Evolutionary conservation across 2,329 filamentous ascomycete species (phyloP), one percentile per base, ranked within the genome.

Genomic region (Talaromyces sp.): DNA sequence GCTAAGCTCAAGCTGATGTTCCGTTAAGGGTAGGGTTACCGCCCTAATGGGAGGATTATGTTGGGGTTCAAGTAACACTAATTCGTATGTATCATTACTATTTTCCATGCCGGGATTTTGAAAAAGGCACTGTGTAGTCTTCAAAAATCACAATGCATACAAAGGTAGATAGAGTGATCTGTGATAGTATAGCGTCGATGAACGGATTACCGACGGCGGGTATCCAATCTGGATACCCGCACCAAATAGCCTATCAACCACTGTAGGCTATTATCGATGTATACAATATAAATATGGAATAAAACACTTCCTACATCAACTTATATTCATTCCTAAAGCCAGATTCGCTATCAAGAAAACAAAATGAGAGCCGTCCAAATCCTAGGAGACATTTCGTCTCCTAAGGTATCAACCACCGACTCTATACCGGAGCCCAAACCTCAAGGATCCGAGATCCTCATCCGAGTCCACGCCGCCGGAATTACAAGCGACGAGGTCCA

Each of bases 401-500:
- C 57, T 13, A 19, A 33, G 19, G 35, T 48, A 27, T 24, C 22
- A 10, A 60, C 41, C 3, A 60, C 16, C 31, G n/a, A 60, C n/a
- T 60, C 57, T 5, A 47, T 60, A 1, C 24, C 39, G 2, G n/a
- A 22, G 16, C 57, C 57, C n/a, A 22, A 6, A 3, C 41, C 27
- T 31, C 39, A 48, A 58, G 22, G 14, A 10, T 19, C 39, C 7
- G 61, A 58, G 3, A 63, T 63, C 7, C 52, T 63, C 6, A 14
- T 63, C n/a, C 61, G n/a, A 48, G 61, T 63, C 14, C 24, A 37
- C 37, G 61, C 61, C 10, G 39, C 61, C n/a, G 52, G 50, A n/a
- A 47, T 63, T 39, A 63, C 61, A 24, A 39, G 31, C 43, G 61
- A 63, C 14, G 61, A 63, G 39, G 37, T 63, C 9, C 11, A 31